A percentile compares a stretch with the other conserved stretches of the same genome.
Conservation (phyloP, 257 asterid genomes). For the Solanum megistacrolobum region DNA sequence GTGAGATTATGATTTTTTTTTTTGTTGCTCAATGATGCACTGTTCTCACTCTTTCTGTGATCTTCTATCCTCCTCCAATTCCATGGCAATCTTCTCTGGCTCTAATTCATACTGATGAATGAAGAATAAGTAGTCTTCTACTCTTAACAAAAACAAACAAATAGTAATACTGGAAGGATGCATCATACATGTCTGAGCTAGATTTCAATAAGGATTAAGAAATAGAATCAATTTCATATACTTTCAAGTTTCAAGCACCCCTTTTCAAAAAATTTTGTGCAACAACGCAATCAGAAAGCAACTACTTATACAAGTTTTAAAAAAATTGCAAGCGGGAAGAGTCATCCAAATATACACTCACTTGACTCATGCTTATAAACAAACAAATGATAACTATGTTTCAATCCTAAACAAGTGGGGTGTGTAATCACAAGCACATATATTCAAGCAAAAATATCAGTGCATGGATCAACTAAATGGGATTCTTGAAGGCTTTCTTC, state of each 20-base stretch:
- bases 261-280: too few species aligned
- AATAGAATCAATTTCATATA: too few species aligned
- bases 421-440: neutral
- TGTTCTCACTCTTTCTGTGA: slow-evolving; percentile 66
- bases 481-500: neutral
- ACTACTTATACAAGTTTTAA: too few species aligned
- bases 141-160: neutral
- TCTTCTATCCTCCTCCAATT: slow-evolving; percentile 86
- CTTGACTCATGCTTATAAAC: too few species aligned
- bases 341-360: too few species aligned
- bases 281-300: too few species aligned
- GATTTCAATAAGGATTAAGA: too few species aligned
- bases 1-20: slow-evolving; percentile 30
- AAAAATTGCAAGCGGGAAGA: too few species aligned
- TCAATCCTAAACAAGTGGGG: neutral
- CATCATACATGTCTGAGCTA: too few species aligned
- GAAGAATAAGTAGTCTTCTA: slow-evolving; percentile 1
- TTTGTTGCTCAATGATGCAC: slow-evolving; percentile 68
- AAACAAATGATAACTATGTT: neutral
- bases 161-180: neutral
- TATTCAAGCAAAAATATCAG: neutral
- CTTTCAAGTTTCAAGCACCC: too few species aligned
- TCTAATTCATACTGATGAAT: slow-evolving; percentile 65
- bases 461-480: neutral
- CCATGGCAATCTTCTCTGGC: slow-evolving; percentile 74